Conservation (phyloP, 2,329 filamentous ascomycete genomes). For the Fusarium algeriense region DNA sequence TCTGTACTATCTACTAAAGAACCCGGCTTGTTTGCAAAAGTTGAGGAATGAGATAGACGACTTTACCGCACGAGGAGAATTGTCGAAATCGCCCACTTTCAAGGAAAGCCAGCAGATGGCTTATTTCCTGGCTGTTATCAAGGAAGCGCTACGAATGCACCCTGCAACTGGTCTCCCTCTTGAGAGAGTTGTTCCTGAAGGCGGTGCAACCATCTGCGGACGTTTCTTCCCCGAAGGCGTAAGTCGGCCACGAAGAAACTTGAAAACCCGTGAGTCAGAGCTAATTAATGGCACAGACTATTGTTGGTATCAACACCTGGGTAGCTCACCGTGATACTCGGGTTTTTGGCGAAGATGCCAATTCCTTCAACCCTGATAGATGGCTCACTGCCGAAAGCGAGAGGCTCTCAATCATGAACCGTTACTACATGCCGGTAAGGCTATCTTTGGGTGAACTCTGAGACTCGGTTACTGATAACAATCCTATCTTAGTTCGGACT, state of each 20-base stretch:
- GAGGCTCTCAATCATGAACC: slow-evolving; percentile 35
- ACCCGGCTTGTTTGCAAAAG: slow-evolving; percentile 13
- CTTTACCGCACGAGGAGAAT: not conserved
- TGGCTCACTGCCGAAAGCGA: slow-evolving; percentile 25
- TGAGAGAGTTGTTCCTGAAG: slow-evolving; percentile 37
- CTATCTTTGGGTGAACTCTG: rapidly evolving
- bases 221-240: slow-evolving; percentile 38
- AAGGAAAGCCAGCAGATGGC: slow-evolving; percentile 38
- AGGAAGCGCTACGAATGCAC: slow-evolving; percentile 41
- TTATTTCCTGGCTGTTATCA: slow-evolving; percentile 40
- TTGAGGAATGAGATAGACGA: slow-evolving; percentile 24
- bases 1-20: slow-evolving; percentile 35
- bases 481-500: slow-evolving; percentile 33
- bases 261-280: rapidly evolving
- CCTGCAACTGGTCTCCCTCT: slow-evolving; percentile 37
- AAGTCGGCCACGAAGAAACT: not conserved
- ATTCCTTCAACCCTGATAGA: slow-evolving; percentile 31
- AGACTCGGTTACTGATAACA: not conserved
- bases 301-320: slow-evolving; percentile 42
- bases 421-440: slow-evolving; percentile 41
- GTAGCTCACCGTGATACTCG: slow-evolving; percentile 37
- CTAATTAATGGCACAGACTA: slow-evolving; percentile 11
- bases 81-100: slow-evolving; percentile 28
- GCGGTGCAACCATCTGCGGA: slow-evolving; percentile 29
- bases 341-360: slow-evolving; percentile 36